Evolutionary conservation across 495 filamentous ascomycete species (phyloP).

Genomic region (Amniculicola lignicola): DNA sequence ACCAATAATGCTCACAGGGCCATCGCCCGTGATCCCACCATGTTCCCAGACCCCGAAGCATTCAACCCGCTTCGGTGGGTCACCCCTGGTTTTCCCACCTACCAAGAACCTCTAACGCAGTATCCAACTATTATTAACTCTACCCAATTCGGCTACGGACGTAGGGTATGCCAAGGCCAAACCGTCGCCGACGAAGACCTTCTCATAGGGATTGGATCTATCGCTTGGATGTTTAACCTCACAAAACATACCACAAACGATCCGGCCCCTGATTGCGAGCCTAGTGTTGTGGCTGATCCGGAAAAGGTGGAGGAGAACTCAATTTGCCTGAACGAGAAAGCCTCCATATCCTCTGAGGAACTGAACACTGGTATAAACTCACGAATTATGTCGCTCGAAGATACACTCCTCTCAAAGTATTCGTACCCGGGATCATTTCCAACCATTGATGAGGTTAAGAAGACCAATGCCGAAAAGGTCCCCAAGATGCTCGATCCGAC

Average conservation of each 20-base stretch:
- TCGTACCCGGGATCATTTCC: conserved; percentile 2
- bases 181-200: conserved; percentile 56
- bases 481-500: conserved; percentile 32
- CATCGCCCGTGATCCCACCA: conserved; percentile 37
- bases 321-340: conserved; percentile 24
- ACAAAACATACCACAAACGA: conserved; percentile 38
- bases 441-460: conserved; percentile 5
- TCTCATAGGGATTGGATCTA: conserved; percentile 55
- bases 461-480: conserved; percentile 24
- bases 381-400: conserved; percentile 13
- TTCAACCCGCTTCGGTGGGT: conserved; percentile 43
- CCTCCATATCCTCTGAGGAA: conserved; percentile 31
- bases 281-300: conserved; percentile 5
- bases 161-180: conserved; percentile 57
- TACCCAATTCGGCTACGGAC: conserved; percentile 60
- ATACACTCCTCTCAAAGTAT: conserved; percentile 17
- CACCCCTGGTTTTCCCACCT: conserved; percentile 50
- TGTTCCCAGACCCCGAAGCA: conserved; percentile 38
- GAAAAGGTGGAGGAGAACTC: conserved; percentile 13
- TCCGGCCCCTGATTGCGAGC: background rate
- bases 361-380: conserved; percentile 32
- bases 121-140: conserved; percentile 55
- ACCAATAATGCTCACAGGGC: conserved; percentile 30
- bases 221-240: conserved; percentile 59
- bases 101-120: conserved; percentile 51